phyloP scores from a whole-genome alignment of 805 yeast species.

The Candida oleophila region DNA sequence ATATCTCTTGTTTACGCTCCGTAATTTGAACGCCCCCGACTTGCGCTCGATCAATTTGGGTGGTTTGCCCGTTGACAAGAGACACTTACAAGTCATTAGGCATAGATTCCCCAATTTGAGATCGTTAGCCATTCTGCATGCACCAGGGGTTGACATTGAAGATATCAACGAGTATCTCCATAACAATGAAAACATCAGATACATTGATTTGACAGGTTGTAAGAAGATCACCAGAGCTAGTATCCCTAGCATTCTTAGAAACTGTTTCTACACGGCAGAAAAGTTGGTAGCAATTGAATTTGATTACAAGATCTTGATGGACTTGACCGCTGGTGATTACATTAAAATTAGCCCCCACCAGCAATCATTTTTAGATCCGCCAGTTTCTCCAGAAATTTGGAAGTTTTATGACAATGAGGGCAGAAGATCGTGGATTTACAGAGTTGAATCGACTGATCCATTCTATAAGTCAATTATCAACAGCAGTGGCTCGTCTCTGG shows the following conservation, averaged over 20 bases:
- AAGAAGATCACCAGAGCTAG: constrained; percentile 60
- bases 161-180: constrained; percentile 37
- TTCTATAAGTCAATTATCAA: constrained; percentile 29
- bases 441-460: constrained; percentile 31
- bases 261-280: constrained; percentile 20
- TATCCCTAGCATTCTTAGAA: constrained; percentile 26
- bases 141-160: constrained; percentile 29
- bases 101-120: constrained; percentile 39
- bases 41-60: constrained; percentile 58
- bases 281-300: constrained; percentile 63
- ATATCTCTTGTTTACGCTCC: constrained; percentile 46
- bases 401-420: constrained; percentile 62
- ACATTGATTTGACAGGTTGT: constrained; percentile 67
- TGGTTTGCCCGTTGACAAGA: constrained; percentile 56
- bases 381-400: constrained; percentile 40
- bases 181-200: constrained; percentile 40
- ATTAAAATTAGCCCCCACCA: constrained; percentile 29
- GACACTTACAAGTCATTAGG: constrained; percentile 37
- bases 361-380: constrained; percentile 26
- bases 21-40: constrained; percentile 43
- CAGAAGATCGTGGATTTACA: constrained; percentile 79
- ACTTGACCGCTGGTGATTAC: constrained; percentile 40
- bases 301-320: constrained; percentile 54
- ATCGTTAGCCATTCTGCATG: constrained; percentile 43
- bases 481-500: constrained; percentile 11